Base-by-base conservation (phyloP, 768 basidiomycete genomes). In the Kwoniella newhampshirensis region DNA sequence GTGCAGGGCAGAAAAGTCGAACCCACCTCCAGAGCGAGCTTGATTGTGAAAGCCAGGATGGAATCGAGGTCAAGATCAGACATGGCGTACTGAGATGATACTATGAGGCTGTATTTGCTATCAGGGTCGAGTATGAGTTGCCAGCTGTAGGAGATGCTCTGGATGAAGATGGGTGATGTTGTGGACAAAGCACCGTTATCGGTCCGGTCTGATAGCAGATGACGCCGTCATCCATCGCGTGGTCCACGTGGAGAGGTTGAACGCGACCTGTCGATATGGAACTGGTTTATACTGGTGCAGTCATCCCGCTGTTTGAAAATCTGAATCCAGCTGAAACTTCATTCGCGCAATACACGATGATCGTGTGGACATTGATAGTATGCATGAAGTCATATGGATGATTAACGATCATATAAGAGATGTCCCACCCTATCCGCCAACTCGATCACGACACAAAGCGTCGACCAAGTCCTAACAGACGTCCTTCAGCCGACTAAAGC, bases 401-500 rank as follows among this genome's bases (percentile, higher is more conserved):
- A 23, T 42, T 8, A n/a, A n/a, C 7, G n/a, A 42, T 8, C 18
- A 42, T 42, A 42, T 8, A 42, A 42, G 36, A 37, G 40, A 42
- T 42, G 8, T 42, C 40, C 40, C 40, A 23, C 17, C 17, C 17
- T 42, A 42, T 23, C 40, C 40, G 21, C 21, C 40, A 42, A 23
- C 40, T 42, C 18, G n/a, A n/a, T 8, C 6, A 42, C 40, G 9
- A 42, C 40, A 42, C 40, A 23, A n/a, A 42, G 18, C 8, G 40
- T 8, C 32, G 32, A 6, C 32, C 6, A 32, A 32, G 32, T 32
- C 32, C 32, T 32, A 32, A 32, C 32, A 32, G 32, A 32, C 32
- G 32, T 32, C 32, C 32, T 32, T 32, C 54, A 28, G 52, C 62
- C 62, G 62, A 63, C 62, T 63, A 63, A 63, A 63, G 57, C 52